Evolutionary conservation across 2,329 filamentous ascomycete species (phyloP), one percentile per base, ranked within the genome.

Genomic region (Teratosphaeria epicoccoides): DNA sequence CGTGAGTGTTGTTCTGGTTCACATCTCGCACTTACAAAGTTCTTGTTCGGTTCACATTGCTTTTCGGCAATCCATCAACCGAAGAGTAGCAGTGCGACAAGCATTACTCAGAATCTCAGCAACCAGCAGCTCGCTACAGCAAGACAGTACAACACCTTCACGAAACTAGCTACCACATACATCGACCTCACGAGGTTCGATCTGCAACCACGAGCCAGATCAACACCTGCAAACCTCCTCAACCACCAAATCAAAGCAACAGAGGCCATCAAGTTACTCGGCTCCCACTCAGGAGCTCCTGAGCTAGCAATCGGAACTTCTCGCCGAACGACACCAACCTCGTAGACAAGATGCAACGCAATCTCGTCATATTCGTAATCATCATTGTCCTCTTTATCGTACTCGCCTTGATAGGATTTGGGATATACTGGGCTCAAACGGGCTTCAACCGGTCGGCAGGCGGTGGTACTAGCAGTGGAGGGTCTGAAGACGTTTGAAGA

Each of bases 311-410:
- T 22, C 23, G 10, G n/a, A 10, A 44, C 23, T 9, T 17, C 23
- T 3, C 14, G 9, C 44, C 10, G 14, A 24, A 24, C 20, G 9
- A 12, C 44, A 46, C 11, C 44, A 24, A 11, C 44, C n/a, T 22
- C 11, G 20, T 49, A 52, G 46, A 54, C 56, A 71, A 48, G 45
- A 76, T 76, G 73, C 66, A 74, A 65, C 72, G 73, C 66, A 76
- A 76, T 66, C 66, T 76, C 57, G 73, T 74, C 67, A 74, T 76
- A 67, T 73, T 73, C 65, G 66, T 75, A 60, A 76, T 76, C 65
- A 71, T 76, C 64, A 69, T 76, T 59, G 70, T 76, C 64, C 73
- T 76, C 61, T 75, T 76, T 68, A 67, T 76, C 61, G 67, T 76
- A 48, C 71, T 76, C 49, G 71, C 70, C 25, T 61, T 73, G 24